A percentile compares a stretch with the other conserved stretches of the same genome.
Conservation (phyloP, 2,329 filamentous ascomycete species). For the Cercospora sp. region DNA sequence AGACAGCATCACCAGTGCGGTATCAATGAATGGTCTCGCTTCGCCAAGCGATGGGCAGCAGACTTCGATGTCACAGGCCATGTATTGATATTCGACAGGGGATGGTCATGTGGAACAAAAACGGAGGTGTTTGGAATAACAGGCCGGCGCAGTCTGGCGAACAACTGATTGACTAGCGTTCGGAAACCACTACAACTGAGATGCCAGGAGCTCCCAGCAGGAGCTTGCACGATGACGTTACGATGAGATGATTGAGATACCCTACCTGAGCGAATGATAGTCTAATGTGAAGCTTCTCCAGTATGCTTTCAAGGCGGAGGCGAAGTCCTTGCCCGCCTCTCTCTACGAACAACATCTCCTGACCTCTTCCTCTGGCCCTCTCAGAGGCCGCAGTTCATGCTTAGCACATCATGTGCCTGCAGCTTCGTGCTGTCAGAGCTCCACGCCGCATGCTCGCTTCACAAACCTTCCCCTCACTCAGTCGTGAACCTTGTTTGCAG, state of each 20-base stretch:
- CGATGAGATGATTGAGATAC: constrained; percentile 11
- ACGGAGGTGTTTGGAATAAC: neutral
- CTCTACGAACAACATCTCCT: constrained; percentile 3
- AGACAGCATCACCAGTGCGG: constrained; percentile 27
- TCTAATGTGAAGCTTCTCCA: constrained; percentile 1
- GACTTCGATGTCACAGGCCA: neutral
- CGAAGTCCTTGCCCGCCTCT: constrained; percentile 1
- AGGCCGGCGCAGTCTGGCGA: neutral
- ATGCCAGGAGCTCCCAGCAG: neutral
- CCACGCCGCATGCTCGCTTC: constrained; percentile 12
- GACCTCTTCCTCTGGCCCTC: neutral
- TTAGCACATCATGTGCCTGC: constrained; percentile 12
- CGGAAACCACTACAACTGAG: neutral
- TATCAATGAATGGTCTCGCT: constrained; percentile 7
- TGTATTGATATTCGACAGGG: neutral
- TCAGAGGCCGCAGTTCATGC: neutral
- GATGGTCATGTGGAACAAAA: neutral
- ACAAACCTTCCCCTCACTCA: constrained; percentile 16
- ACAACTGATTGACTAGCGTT: neutral
- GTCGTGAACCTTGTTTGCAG: constrained; percentile 11
- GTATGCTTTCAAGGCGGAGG: neutral
- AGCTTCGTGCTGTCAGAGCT: neutral
- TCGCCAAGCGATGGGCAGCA: neutral
- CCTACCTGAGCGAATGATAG: constrained; percentile 1
- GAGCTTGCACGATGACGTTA: neutral